These are phyloP conservation scores for Aureoboletus auriporus DNA, from an alignment of 768 basidiomycete species.

Conservation along the genomic window DNA sequence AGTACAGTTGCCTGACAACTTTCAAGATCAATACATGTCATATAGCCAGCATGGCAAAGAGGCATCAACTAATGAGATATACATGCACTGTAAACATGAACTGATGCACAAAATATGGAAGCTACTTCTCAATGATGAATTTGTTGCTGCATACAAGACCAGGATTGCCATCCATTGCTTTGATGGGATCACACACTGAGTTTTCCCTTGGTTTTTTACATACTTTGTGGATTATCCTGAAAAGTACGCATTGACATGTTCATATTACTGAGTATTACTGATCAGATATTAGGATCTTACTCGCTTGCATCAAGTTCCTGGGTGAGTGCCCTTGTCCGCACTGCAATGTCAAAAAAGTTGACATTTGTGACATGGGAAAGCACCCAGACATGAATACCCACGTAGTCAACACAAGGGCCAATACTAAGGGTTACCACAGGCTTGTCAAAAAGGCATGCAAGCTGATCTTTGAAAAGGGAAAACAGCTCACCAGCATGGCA, in stretches of 20 bases:
- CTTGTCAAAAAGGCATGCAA: neutral
- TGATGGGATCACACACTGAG: slow-evolving; percentile 10
- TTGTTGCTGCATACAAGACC: slow-evolving; percentile 8
- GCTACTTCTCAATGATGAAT: neutral
- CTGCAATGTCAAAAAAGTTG: slow-evolving; percentile 15
- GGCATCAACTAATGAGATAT: neutral
- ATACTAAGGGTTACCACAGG: accelerated
- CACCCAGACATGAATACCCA: neutral
- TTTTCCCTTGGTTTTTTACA: slow-evolving; percentile 17
- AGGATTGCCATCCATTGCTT: slow-evolving; percentile 14
- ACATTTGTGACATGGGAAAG: slow-evolving; percentile 14
- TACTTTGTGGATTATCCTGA: slow-evolving; percentile 24
- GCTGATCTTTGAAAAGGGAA: neutral
- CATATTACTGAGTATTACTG: no score
- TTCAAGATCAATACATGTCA: neutral
- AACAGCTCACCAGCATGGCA: neutral
- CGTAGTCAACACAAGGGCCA: neutral
- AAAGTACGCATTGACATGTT: slow-evolving; percentile 16
- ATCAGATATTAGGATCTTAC: slow-evolving; percentile 8
- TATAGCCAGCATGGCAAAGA: neutral
- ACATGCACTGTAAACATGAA: slow-evolving; percentile 17
- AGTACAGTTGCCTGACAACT: neutral
- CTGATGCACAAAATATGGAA: slow-evolving; percentile 10
- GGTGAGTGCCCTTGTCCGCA: slow-evolving; percentile 25
- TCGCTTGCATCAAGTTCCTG: slow-evolving; percentile 20